Base-by-base conservation (phyloP, 495 filamentous ascomycete species). In the Lophiotrema nucula region DNA sequence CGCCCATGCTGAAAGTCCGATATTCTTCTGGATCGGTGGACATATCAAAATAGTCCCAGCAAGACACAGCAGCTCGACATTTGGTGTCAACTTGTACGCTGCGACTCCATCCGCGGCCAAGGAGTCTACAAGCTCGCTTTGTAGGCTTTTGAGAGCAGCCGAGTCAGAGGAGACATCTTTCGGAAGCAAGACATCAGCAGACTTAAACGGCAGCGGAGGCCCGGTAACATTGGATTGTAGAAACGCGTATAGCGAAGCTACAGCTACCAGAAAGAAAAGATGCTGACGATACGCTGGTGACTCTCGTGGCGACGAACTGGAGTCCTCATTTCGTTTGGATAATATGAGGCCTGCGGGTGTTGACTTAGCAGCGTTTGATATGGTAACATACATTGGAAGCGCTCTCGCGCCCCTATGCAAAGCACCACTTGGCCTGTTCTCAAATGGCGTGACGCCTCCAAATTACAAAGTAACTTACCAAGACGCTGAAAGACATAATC, bases 201-300 rank as follows among this genome's bases (percentile, higher is more conserved):
- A 73, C 38, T 67, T 69, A 67, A 83, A 88, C 0, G 74, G 67
- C n/a, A 89, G 73, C 0, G 85, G 83, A 21, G 92, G 95, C 0
- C 93, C 93, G 13, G 93, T 97, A 47, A 97, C 88, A 70, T 90
- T 97, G 0, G 85, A 84, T 62, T 97, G 93, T 19, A 97, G 70
- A 70, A 97, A 97, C n/a, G 83, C 81, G 65, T 88, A 80, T 19
- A 97, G 76, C 0, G 90, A 85, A 1, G 86, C 85, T 15, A 87
- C 73, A 18, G 83, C 90, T 41, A 93, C 72, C 21, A 79, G 70
- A 42, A 86, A 70, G 26, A 84, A 66, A 16, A 72, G 44, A 49
- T 68, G 55, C 45, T 71, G 69, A 5, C 60, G 65, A 52, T 72
- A 70, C 1, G 70, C 62, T 2, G 67, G 47, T 23, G 58, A 47